Evolutionary conservation across 805 yeast genomes (phyloP), one percentile per base, ranked within the genome.

Genomic region (Starmerella tilneyi): DNA sequence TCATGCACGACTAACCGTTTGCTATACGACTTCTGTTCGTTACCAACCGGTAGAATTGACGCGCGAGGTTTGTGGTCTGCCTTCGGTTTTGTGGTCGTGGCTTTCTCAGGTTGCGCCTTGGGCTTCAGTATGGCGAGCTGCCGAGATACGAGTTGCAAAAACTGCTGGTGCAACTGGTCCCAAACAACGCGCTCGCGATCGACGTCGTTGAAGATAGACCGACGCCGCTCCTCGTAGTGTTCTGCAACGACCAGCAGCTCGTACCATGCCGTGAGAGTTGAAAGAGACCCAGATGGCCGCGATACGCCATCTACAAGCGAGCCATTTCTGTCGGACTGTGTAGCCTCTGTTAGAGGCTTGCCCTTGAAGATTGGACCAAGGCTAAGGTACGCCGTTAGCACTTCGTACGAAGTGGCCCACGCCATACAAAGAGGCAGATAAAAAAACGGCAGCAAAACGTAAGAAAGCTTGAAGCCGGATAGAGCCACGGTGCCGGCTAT

Each of bases 291-390:
- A 9, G 47, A 47, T 3, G 33, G n/a, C 13, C 55, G 48, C 5
- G 53, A 35, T 27, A 68, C 51, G 1, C 72, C 72, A 5, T 62
- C 51, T 3, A 67, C 49, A 29, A 67, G 51, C 8, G 70, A 59
- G n/a, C 60, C 66, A 33, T 66, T 66, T 9, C 58, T 58, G 48
- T 60, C 62, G 6, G 68, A 56, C 13, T 47, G 28, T 58, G 48
- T 21, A 45, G 34, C 5, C 6, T 41, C 42, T 33, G 50, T 44
- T 4, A 52, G 17, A 9, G 47, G 52, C 23, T 52, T 51, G 11
- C 63, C 63, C 12, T 61, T 39, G 37, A 60, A 61, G 8, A 49
- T 43, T 1, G 71, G 68, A 1, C 69, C 70, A 11, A 60, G 51
- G 5, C 64, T 54, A 57, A 67, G 44, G 47, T 63, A 67, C 19